Percentiles rank a stretch among this genome's conserved stretches.
Evolutionary conservation across 495 filamentous ascomycete genomes (phyloP).

Genomic region (Talaromyces ruber): DNA sequence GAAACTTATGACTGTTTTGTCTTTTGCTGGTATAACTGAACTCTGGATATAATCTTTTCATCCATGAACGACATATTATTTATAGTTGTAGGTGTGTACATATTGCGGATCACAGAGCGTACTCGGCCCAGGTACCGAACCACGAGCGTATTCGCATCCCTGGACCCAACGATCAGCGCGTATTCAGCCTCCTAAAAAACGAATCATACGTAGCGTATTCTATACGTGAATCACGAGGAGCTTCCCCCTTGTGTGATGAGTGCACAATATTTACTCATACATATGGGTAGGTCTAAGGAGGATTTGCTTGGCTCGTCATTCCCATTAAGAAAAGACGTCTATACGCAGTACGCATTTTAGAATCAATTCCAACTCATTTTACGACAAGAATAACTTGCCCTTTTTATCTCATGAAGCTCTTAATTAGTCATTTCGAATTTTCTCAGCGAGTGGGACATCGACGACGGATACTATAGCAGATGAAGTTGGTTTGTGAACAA

Average conservation of each 20-base stretch:
- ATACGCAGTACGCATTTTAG: not conserved
- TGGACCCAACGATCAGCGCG: not conserved
- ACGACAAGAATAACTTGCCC: too few species aligned
- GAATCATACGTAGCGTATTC: not conserved
- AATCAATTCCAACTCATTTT: too few species aligned
- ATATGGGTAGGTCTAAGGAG: not conserved
- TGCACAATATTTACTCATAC: not conserved
- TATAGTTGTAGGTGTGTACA: not conserved
- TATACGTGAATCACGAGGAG: not conserved
- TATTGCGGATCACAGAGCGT: not conserved
- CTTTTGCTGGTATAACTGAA: not conserved
- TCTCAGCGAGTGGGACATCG: not conserved
- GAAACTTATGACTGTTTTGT: not conserved
- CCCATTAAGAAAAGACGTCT: too few species aligned
- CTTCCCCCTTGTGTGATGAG: not conserved
- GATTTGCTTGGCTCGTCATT: not conserved
- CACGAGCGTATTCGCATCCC: constrained; percentile 1
- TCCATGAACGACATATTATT: not conserved
- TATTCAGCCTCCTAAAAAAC: not conserved
- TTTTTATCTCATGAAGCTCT: too few species aligned
- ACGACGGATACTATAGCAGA: not conserved
- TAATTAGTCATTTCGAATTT: not conserved
- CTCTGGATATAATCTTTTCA: not conserved
- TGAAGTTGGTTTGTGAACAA: not conserved
- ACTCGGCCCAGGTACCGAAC: not conserved